Evolutionary conservation across 73 alveolate species (phyloP).

Genomic region (Breviolum minutum): DNA sequence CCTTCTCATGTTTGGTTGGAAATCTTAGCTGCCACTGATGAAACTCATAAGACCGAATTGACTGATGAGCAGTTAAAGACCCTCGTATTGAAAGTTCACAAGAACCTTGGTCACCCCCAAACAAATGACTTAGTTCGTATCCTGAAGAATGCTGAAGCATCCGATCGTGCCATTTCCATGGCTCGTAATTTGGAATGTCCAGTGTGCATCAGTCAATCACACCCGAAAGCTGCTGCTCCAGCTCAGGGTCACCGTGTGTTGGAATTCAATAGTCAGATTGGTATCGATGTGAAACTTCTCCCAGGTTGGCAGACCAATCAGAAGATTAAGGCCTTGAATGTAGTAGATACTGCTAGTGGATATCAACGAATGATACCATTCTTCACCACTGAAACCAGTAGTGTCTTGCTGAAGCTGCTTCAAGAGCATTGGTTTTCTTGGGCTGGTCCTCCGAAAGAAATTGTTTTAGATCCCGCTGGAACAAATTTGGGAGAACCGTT

Average conservation of each 20-base stretch:
- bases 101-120: slow-evolving; percentile 45
- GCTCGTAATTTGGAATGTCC: background rate
- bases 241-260: background rate
- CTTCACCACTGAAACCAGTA: slow-evolving; percentile 1
- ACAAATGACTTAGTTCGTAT: background rate
- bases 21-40: background rate
- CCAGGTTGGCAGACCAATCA: background rate
- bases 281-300: slow-evolving; percentile 25
- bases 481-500: background rate
- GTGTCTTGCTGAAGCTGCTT: background rate
- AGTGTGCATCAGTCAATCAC: background rate
- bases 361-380: slow-evolving; percentile 26
- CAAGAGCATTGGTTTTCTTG: slow-evolving; percentile 7
- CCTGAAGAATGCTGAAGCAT: background rate
- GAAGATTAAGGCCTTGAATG: background rate
- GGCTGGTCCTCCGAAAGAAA: slow-evolving; percentile 20
- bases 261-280: background rate
- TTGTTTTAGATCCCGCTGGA: slow-evolving; percentile 22
- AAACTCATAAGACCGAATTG: background rate
- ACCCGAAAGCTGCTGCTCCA: background rate
- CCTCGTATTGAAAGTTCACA: background rate
- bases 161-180: background rate
- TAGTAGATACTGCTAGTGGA: slow-evolving; percentile 35
- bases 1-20: background rate
- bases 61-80: background rate